phyloP scores from a whole-genome alignment of 2,329 filamentous ascomycete species.

The Cucurbitaria berberidis region DNA sequence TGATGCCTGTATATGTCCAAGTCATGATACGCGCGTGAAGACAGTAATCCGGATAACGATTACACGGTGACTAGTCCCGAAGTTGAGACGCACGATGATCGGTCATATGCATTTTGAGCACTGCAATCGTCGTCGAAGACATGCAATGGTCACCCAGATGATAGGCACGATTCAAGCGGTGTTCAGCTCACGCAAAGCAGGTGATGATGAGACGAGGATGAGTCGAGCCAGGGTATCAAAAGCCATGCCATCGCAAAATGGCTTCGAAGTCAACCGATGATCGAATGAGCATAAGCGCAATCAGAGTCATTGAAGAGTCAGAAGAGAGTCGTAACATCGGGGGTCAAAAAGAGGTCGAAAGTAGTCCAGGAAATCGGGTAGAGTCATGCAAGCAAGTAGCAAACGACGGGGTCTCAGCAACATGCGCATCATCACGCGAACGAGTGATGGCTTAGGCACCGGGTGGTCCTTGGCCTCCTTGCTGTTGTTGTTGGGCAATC shows the following conservation, averaged over 20 bases:
- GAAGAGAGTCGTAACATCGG: constrained; percentile 19
- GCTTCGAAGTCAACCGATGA: constrained; percentile 2
- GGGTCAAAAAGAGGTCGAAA: constrained; percentile 29
- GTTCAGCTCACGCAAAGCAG: constrained; percentile 23
- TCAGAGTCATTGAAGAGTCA: constrained; percentile 30
- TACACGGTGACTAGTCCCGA: constrained; percentile 1
- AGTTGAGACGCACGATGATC: background rate
- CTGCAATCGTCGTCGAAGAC: background rate
- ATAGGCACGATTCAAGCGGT: constrained; percentile 17
- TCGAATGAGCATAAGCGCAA: constrained; percentile 22
- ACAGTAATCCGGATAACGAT: background rate
- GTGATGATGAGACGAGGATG: constrained; percentile 4
- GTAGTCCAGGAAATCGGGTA: constrained; percentile 19
- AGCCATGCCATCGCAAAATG: constrained; percentile 7
- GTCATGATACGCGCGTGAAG: constrained; percentile 5
- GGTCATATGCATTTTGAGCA: background rate
- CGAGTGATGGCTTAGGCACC: constrained; percentile 42
- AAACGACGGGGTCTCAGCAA: constrained; percentile 45
- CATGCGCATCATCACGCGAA: constrained; percentile 45
- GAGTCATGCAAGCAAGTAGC: constrained; percentile 47
- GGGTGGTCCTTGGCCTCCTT: constrained; percentile 41
- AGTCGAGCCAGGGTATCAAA: constrained; percentile 3
- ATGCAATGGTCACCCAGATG: constrained; percentile 10
- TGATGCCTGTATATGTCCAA: constrained; percentile 1
- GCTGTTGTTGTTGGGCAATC: constrained; percentile 59